Evolutionary conservation across 1,284 basidiomycete genomes (phyloP), one percentile per base, ranked within the genome.

Genomic region (Naganishia sp.): DNA sequence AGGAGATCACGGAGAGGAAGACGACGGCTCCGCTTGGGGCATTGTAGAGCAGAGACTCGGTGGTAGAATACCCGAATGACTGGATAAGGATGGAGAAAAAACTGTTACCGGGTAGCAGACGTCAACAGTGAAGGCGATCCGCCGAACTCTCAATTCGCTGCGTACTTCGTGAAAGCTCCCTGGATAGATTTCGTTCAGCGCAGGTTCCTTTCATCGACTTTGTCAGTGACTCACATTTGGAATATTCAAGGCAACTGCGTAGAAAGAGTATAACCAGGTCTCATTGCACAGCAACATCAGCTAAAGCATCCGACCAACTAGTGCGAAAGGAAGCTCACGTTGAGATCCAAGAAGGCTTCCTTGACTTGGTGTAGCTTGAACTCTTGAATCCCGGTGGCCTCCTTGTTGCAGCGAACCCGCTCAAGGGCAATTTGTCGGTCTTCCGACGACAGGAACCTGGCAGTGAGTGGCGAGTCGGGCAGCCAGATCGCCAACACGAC

Each of bases 341-440:
- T 57, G 13, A 55, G 64, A 72, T 89, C 88, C 2, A 72, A 69
- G 0, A 90, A 75, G 0, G 87, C 84, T 74, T 90, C 88, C 54
- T 86, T 83, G 80, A 89, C 88, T 86, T 91, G 90, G 23, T 88
- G 85, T 65, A 82, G 84, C 79, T 90, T 91, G 79, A 87, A 89
- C 56, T 82, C 82, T 74, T 89, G 70, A 57, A 69, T 73, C 55
- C 74, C 71, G 0, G 75, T 77, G 39, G 78, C 77, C 9, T 74
- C 75, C 55, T 78, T 74, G 73, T 80, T 80, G 31, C 70, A 68
- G 23, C 79, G 71, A 63, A 81, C 72, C 15, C 79, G 72, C 70
- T 81, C 80, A 54, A 81, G 69, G 0, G 80, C 78, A 46, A 81
- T 21, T 46, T 53, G 15, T 42, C 76, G 77, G 64, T 81, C 75